Percentiles rank a stretch among this genome's conserved stretches.
Evolutionary conservation across 305 asterid genomes (phyloP).

Genomic region (Fraxinus latifolia): DNA sequence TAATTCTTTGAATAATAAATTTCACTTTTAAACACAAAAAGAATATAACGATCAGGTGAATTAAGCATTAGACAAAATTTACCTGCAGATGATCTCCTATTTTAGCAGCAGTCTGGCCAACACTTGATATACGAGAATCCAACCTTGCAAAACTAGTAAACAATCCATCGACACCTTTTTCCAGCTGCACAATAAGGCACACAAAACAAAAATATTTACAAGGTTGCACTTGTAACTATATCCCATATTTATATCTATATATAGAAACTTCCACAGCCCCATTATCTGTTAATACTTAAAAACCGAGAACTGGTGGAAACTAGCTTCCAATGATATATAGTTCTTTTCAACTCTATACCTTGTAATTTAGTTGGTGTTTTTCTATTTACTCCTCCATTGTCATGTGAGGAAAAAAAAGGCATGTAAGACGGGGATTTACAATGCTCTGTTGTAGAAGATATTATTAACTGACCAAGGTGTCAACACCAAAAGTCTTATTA

Average conservation of each 20-base stretch:
- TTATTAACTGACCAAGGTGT: neutral
- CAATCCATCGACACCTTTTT: slow-evolving; percentile 96
- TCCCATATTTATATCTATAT: neutral
- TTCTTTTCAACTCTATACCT: neutral
- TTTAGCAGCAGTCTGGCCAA: slow-evolving; percentile 99
- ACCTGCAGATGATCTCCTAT: slow-evolving; percentile 99
- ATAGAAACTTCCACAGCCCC: neutral
- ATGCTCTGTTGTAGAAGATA: neutral
- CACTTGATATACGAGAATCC: slow-evolving; percentile 97
- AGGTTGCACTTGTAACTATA: slow-evolving; percentile 13
- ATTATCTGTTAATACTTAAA: neutral
- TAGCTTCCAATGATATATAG: neutral
- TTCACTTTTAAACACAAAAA: neutral
- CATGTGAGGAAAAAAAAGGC: neutral
- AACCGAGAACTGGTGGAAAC: neutral
- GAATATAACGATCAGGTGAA: slow-evolving; percentile 5
- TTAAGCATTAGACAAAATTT: slow-evolving; percentile 17
- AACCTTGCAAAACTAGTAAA: slow-evolving; percentile 88
- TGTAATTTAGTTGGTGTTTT: neutral
- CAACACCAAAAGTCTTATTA: neutral
- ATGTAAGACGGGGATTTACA: neutral
- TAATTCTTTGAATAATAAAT: neutral
- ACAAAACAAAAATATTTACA: slow-evolving; percentile 12
- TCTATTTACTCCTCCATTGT: neutral
- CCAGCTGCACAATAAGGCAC: slow-evolving; percentile 57